phyloP scores from a whole-genome alignment of 306 rosid species.

The Calophaca sinica region DNA sequence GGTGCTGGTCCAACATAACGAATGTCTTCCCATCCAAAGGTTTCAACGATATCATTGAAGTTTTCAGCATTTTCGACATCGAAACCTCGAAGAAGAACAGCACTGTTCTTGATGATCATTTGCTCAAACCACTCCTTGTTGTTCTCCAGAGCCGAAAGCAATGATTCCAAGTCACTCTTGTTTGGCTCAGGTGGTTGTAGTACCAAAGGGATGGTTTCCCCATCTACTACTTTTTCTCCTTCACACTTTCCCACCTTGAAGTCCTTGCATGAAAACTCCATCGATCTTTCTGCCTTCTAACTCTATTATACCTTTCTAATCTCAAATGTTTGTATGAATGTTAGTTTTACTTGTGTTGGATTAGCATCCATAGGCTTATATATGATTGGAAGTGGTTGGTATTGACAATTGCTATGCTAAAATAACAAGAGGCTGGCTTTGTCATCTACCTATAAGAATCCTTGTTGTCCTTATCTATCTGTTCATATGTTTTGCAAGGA shows the following conservation, averaged over 20 bases:
- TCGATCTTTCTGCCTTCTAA: conserved; percentile 16
- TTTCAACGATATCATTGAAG: conserved; percentile 72
- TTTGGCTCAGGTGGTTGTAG: conserved; percentile 57
- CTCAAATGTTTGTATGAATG: conserved; percentile 15
- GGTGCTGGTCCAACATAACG: conserved; percentile 88
- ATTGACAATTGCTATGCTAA: conserved; percentile 44
- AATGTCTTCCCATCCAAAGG: conserved; percentile 78
- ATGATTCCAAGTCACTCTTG: conserved; percentile 55
- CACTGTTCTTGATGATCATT: conserved; percentile 75
- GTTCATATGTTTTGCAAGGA: conserved; percentile 11
- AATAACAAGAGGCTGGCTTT: conserved; percentile 33
- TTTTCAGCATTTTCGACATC: conserved; percentile 63
- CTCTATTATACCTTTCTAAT: too few species aligned
- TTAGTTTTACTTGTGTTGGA: conserved; percentile 2
- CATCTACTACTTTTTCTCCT: conserved; percentile 77
- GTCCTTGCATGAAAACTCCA: conserved; percentile 65
- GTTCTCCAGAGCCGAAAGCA: conserved; percentile 53
- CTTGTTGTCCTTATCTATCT: conserved; percentile 27
- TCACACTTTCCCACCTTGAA: conserved; percentile 77
- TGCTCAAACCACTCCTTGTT: conserved; percentile 79
- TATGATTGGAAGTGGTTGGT: conserved; percentile 23
- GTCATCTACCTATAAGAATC: conserved; percentile 7
- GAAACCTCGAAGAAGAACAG: conserved; percentile 75
- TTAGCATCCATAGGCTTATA: conserved; percentile 19
- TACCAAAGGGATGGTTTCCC: conserved; percentile 79